phyloP scores from a whole-genome alignment of 2,329 filamentous ascomycete species.

The Arthrobotrys conoides region DNA sequence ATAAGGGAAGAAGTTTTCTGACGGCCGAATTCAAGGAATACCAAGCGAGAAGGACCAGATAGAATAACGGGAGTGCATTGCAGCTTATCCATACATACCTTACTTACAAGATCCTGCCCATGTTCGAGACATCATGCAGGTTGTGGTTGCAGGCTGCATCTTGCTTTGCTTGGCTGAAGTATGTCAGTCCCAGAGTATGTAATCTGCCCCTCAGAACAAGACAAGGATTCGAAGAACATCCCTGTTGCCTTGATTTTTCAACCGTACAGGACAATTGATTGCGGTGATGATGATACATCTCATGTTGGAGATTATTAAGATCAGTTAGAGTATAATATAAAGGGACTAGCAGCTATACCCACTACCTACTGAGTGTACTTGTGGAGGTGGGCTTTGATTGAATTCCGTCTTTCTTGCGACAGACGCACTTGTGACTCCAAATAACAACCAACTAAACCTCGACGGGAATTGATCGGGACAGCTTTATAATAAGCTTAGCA shows the following conservation, averaged over 20 bases:
- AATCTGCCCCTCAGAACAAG: slow-evolving; percentile 1
- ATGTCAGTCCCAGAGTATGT: background rate
- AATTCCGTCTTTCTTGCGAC: slow-evolving; percentile 27
- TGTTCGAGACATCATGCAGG: too few relatives aligned
- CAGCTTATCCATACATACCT: slow-evolving; percentile 12
- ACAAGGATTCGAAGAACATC: slow-evolving; percentile 15
- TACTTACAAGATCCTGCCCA: too few relatives aligned
- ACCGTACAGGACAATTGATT: background rate
- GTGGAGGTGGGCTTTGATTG: slow-evolving; percentile 25
- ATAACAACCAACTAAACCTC: slow-evolving; percentile 3
- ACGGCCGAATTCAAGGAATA: background rate
- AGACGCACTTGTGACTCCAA: background rate
- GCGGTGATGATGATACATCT: background rate
- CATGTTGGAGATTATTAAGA: background rate
- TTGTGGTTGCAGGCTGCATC: slow-evolving; percentile 30
- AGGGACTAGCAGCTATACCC: background rate
- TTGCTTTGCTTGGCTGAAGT: slow-evolving; percentile 4
- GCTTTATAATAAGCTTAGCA: slow-evolving; percentile 21
- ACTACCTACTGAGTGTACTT: background rate
- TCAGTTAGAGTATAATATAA: background rate
- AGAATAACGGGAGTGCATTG: slow-evolving; percentile 58
- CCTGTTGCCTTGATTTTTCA: slow-evolving; percentile 54
- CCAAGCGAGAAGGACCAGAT: background rate
- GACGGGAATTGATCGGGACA: slow-evolving; percentile 10
- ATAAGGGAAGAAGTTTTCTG: slow-evolving; percentile 17